phyloP scores from a whole-genome alignment of 441 rosid genomes.

The Euphorbia schlechtendalii region DNA sequence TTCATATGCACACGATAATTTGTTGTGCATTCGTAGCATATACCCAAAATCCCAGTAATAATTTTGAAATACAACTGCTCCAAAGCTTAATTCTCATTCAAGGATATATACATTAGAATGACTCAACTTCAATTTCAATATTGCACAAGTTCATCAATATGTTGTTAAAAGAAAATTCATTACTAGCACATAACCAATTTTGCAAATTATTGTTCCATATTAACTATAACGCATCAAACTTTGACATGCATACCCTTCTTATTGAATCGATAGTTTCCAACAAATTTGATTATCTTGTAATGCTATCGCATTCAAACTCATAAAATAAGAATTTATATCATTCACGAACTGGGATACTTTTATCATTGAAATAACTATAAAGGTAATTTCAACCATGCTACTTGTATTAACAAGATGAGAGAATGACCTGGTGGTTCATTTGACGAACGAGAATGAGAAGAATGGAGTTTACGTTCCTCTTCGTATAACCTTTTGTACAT shows the following conservation, averaged over 20 bases:
- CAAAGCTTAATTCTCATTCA: too few species aligned
- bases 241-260: neutral
- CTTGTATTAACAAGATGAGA: constrained; percentile 1
- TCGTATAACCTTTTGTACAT: constrained; percentile 93
- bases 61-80: too few species aligned
- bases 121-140: too few species aligned
- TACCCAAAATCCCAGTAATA: too few species aligned
- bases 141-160: too few species aligned
- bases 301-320: too few species aligned
- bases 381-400: constrained; percentile 4
- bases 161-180: too few species aligned
- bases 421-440: constrained; percentile 50
- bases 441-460: constrained; percentile 38
- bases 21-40: too few species aligned
- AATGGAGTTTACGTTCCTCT: constrained; percentile 73
- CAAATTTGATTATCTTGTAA: neutral
- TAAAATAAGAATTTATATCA: neutral
- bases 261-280: neutral
- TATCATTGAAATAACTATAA: neutral
- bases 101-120: too few species aligned
- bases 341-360: neutral
- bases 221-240: neutral
- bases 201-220: neutral
- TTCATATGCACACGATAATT: too few species aligned
- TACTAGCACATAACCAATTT: neutral